Percentiles rank a stretch among this genome's conserved stretches.
Conservation (phyloP, 805 yeast genomes). For the Candida jianshihensis region DNA sequence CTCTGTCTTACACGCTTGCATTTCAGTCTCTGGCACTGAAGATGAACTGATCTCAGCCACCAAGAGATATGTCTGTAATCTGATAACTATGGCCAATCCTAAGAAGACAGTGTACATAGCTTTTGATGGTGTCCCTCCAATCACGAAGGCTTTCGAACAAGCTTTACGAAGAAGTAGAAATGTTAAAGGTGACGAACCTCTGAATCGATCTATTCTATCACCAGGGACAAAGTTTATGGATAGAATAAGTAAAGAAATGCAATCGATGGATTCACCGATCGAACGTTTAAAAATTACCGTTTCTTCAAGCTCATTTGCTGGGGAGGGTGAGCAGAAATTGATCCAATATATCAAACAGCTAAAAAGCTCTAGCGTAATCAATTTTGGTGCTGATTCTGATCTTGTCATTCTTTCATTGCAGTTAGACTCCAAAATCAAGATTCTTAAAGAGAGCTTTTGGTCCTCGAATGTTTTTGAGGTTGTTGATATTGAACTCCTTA, state of each 20-base stretch:
- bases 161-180: constrained; percentile 83
- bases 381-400: constrained; percentile 93
- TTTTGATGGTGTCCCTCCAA: constrained; percentile 94
- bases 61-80: constrained; percentile 77
- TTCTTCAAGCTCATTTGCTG: constrained; percentile 88
- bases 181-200: too few species aligned
- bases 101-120: constrained; percentile 80
- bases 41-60: constrained; percentile 77
- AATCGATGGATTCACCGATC: too few species aligned
- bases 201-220: constrained; percentile 82
- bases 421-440: constrained; percentile 75
- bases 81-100: constrained; percentile 73
- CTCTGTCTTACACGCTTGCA: constrained; percentile 82
- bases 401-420: constrained; percentile 82
- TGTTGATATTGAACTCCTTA: constrained; percentile 59
- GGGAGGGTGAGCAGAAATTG: constrained; percentile 96
- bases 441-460: constrained; percentile 59
- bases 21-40: constrained; percentile 53
- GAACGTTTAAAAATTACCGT: constrained; percentile 66
- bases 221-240: constrained; percentile 96
- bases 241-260: constrained; percentile 62
- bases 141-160: constrained; percentile 95
- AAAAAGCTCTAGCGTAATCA: constrained; percentile 55
- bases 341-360: constrained; percentile 74
- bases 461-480: constrained; percentile 52